Evolutionary conservation across 108 stramenopile species (phyloP).

Genomic region (Mayamaea pseudoterrestris): DNA sequence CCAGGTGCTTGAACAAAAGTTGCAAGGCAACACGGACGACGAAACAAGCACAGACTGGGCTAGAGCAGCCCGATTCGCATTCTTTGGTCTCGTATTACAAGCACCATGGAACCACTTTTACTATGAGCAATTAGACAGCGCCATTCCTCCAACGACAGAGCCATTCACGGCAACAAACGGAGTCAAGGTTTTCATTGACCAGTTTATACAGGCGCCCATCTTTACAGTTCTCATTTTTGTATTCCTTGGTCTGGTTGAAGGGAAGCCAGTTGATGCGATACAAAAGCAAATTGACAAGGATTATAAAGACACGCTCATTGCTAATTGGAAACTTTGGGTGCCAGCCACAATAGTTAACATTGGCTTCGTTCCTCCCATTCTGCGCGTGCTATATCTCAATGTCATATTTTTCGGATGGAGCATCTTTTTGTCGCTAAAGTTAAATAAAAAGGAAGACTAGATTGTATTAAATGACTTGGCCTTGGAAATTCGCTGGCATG

Average conservation of each 20-base stretch:
- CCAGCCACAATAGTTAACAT: constrained; percentile 85
- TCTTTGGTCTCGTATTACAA: constrained; percentile 83
- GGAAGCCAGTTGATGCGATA: constrained; percentile 50
- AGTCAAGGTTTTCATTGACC: constrained; percentile 75
- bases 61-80: constrained; percentile 65
- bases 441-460: constrained; percentile 76
- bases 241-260: constrained; percentile 77
- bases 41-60: constrained; percentile 26
- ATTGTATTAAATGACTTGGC: no score
- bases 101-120: constrained; percentile 93
- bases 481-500: no score
- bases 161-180: constrained; percentile 75
- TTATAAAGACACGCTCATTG: constrained; percentile 80
- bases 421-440: constrained; percentile 75
- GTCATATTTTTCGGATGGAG: constrained; percentile 90
- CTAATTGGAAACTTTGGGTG: constrained; percentile 63
- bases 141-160: constrained; percentile 80
- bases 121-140: constrained; percentile 73
- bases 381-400: constrained; percentile 85
- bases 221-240: constrained; percentile 87
- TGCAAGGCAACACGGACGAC: neutral
- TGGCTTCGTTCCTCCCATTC: constrained; percentile 79
- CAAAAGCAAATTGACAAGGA: constrained; percentile 62
- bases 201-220: constrained; percentile 87
- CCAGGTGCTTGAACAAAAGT: constrained; percentile 45